These are phyloP conservation scores for Boletus vinaceobasis DNA, from an alignment of 768 basidiomycete genomes.

Conservation along the genomic window DNA sequence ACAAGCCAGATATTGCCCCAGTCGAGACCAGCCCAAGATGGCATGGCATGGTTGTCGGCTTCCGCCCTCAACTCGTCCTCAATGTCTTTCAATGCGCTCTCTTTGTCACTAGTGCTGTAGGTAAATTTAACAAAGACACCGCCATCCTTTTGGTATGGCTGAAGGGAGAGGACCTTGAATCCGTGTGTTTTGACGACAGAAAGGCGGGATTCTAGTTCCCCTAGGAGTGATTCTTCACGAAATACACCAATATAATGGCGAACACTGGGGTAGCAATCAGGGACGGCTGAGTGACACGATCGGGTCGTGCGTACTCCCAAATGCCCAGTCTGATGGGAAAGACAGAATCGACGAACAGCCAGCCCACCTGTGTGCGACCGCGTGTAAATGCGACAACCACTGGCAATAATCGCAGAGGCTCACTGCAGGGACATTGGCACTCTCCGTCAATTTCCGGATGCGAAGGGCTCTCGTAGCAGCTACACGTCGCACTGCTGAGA, in stretches of 20 bases:
- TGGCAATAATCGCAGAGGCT: slow-evolving; percentile 12
- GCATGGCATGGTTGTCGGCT: slow-evolving; percentile 47
- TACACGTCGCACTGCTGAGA: slow-evolving; percentile 2
- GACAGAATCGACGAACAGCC: slow-evolving; percentile 74
- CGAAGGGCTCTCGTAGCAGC: background rate
- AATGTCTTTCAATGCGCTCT: slow-evolving; percentile 45
- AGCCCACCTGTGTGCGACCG: slow-evolving; percentile 41
- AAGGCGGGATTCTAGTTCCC: slow-evolving; percentile 45
- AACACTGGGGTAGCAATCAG: slow-evolving; percentile 40
- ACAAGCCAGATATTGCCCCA: slow-evolving; percentile 66
- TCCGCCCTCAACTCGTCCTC: slow-evolving; percentile 46
- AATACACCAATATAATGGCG: slow-evolving; percentile 62
- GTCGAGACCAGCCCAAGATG: slow-evolving; percentile 57
- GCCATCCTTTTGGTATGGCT: slow-evolving; percentile 75
- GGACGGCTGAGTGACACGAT: background rate
- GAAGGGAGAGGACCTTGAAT: slow-evolving; percentile 60
- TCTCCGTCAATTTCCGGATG: slow-evolving; percentile 9
- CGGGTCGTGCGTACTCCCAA: slow-evolving; percentile 60
- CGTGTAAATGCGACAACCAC: slow-evolving; percentile 4
- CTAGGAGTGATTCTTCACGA: slow-evolving; percentile 57
- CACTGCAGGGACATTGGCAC: slow-evolving; percentile 9
- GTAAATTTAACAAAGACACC: slow-evolving; percentile 79
- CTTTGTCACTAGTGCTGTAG: slow-evolving; percentile 42
- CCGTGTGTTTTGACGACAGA: slow-evolving; percentile 49
- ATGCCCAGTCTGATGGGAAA: slow-evolving; percentile 69